phyloP scores from a whole-genome alignment of 1,284 basidiomycete genomes.

The Xanthoconium separans region DNA sequence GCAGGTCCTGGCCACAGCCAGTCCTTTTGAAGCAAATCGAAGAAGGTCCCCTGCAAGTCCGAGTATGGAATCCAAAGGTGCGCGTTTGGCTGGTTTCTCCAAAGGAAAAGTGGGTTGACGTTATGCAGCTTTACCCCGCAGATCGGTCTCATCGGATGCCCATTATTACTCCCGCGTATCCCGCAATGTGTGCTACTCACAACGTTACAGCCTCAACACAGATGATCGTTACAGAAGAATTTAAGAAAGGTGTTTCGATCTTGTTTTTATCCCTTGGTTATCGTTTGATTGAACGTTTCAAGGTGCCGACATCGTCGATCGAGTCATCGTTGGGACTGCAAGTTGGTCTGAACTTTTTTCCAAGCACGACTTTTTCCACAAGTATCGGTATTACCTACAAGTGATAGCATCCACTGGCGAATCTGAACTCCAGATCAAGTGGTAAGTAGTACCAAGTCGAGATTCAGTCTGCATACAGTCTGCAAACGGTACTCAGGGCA shows the following conservation, averaged over 20 bases:
- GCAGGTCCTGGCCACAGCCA: conserved; percentile 96
- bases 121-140: conserved; percentile 78
- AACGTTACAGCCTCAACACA: conserved; percentile 96
- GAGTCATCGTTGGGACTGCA: conserved; percentile 83
- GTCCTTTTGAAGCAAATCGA: conserved; percentile 96
- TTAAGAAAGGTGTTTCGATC: conserved; percentile 72
- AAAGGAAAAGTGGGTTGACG: neutral
- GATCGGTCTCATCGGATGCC: conserved; percentile 98
- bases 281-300: conserved; percentile 9
- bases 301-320: conserved; percentile 93
- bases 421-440: conserved; percentile 89
- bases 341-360: conserved; percentile 91
- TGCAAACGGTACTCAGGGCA: conserved; percentile 53
- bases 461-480: conserved; percentile 2
- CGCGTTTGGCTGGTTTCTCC: neutral
- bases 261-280: neutral
- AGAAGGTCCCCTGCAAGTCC: conserved; percentile 88
- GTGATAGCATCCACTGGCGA: conserved; percentile 90
- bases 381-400: conserved; percentile 98
- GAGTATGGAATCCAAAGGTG: conserved; percentile 98
- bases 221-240: conserved; percentile 95
- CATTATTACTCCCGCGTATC: conserved; percentile 99
- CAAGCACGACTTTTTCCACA: conserved; percentile 96
- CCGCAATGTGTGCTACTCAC: conserved; percentile 99
- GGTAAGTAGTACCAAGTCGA: conserved; percentile 52